These are phyloP conservation scores for Ogataea nitratoaversa DNA, from an alignment of 805 yeast species.

Conservation along the genomic window DNA sequence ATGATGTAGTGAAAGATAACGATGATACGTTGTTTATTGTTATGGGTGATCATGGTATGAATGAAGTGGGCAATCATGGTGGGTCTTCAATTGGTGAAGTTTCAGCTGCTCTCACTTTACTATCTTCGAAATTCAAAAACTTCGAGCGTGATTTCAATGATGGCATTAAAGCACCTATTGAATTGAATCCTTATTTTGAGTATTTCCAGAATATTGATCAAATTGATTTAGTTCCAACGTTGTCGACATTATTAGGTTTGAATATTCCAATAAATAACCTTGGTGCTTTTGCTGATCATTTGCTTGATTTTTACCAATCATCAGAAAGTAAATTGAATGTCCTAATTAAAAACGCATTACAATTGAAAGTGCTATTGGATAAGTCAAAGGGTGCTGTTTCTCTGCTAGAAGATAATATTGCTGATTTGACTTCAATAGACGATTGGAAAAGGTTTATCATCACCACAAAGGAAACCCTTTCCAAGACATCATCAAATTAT, in stretches of 20 bases:
- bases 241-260: conserved; percentile 55
- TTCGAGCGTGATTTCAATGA: conserved; percentile 19
- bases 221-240: conserved; percentile 69
- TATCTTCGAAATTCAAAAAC: conserved; percentile 54
- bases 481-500: conserved; percentile 70
- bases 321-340: conserved; percentile 32
- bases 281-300: conserved; percentile 62
- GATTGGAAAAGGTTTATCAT: conserved; percentile 33
- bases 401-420: conserved; percentile 10
- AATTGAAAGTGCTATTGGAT: conserved; percentile 44
- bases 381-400: conserved; percentile 31
- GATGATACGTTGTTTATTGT: conserved; percentile 62
- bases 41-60: conserved; percentile 96
- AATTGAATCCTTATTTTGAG: conserved; percentile 39
- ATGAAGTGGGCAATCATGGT: conserved; percentile 93
- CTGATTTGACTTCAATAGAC: conserved; percentile 7
- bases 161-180: conserved; percentile 34
- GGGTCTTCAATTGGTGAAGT: conserved; percentile 94
- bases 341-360: conserved; percentile 54
- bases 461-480: conserved; percentile 45
- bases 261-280: conserved; percentile 70
- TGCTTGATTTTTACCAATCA: conserved; percentile 48
- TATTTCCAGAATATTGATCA: conserved; percentile 58
- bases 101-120: conserved; percentile 70
- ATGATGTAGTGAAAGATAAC: conserved; percentile 23